phyloP scores from a whole-genome alignment of 2,329 filamentous ascomycete species.

The Trichoderma sp. region DNA sequence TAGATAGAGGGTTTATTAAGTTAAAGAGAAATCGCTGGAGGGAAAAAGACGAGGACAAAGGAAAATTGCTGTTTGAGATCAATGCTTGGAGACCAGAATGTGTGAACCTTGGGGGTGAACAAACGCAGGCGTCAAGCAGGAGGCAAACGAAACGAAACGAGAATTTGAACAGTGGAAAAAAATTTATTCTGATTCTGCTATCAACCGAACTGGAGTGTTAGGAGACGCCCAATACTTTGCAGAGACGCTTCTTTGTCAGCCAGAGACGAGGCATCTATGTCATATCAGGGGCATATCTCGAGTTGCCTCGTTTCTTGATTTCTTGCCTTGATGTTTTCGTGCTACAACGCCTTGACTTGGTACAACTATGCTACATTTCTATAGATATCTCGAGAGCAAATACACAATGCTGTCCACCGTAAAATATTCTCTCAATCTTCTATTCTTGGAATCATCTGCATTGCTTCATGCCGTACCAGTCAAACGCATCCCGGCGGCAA shows the following conservation, averaged over 20 bases:
- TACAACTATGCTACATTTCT: neutral
- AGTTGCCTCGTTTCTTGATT: neutral
- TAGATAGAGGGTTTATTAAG: neutral
- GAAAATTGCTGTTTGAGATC: neutral
- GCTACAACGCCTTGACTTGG: neutral
- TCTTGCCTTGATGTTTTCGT: neutral
- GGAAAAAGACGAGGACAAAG: neutral
- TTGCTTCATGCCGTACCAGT: neutral
- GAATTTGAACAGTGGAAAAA: neutral
- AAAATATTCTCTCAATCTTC: neutral
- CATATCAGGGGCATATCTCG: neutral
- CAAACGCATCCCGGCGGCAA: neutral
- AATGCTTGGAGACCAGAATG: neutral
- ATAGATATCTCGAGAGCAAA: neutral
- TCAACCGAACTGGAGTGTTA: neutral
- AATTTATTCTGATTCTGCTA: neutral
- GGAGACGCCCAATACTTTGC: neutral
- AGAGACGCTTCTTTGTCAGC: neutral
- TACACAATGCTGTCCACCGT: too few relatives aligned
- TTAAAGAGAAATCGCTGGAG: neutral
- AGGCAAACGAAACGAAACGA: slow-evolving; percentile 15
- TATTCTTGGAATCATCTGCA: neutral
- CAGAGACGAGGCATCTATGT: neutral
- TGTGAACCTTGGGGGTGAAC: neutral
- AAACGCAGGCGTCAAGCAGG: neutral